These are phyloP conservation scores for Patellifolia procumbens DNA, from an alignment of 179 eudicot genomes.

Conservation along the genomic window DNA sequence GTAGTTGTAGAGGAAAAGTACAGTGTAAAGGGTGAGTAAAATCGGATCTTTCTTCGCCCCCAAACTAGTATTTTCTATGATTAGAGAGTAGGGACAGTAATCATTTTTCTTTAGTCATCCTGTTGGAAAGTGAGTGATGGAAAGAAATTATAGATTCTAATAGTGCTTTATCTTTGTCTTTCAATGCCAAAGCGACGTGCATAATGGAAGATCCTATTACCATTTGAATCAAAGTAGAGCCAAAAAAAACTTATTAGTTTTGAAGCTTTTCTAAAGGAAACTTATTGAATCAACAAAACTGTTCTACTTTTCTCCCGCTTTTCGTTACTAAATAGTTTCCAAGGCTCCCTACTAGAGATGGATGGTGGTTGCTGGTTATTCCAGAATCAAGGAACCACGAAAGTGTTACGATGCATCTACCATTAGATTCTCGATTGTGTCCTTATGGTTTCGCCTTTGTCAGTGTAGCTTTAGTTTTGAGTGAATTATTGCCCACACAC, in stretches of 20 bases:
- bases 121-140: slow-evolving; percentile 9
- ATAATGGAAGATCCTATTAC: slow-evolving; percentile 6
- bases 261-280: no score
- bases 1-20: background rate
- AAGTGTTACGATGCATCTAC: slow-evolving; percentile 2
- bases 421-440: slow-evolving; percentile 16
- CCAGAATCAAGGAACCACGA: slow-evolving; percentile 14
- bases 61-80: slow-evolving; percentile 7
- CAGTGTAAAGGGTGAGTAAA: slow-evolving; percentile 2
- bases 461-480: slow-evolving; percentile 18
- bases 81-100: slow-evolving; percentile 23
- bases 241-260: background rate
- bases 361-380: slow-evolving; percentile 19
- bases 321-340: background rate
- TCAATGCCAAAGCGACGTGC: slow-evolving; percentile 14
- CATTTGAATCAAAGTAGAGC: slow-evolving; percentile 18
- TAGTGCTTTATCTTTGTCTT: slow-evolving; percentile 20
- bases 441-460: slow-evolving; percentile 14
- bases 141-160: slow-evolving; percentile 8
- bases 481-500: slow-evolving; percentile 19
- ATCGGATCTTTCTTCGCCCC: slow-evolving; percentile 1
- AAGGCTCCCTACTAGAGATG: slow-evolving; percentile 19
- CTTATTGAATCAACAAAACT: slow-evolving; percentile 4
- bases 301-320: background rate
- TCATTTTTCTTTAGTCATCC: slow-evolving; percentile 10